Evolutionary conservation across 1,139 yeast genomes (phyloP), one percentile per base, ranked within the genome.

Genomic region (Suhomyces maxii): DNA sequence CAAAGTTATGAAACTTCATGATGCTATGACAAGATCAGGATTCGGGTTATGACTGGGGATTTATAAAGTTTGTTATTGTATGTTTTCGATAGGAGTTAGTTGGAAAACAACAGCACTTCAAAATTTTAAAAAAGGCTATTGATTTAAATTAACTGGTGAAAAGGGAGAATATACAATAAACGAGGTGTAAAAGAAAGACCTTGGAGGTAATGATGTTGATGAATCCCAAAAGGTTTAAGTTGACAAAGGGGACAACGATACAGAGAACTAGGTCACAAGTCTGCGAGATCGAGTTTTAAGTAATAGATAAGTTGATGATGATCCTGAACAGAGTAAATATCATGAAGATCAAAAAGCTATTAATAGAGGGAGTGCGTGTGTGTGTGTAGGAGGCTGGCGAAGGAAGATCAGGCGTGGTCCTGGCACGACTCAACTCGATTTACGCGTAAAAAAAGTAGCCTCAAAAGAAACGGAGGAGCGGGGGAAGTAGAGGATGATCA

Each of bases 361-460:
- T 41, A 36, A 41, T 37, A 41, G 44, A 36, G 44, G 44, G 2
- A 9, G 14, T 8, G 38, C 31, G 38, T 35, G 37, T 7, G 23
- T 18, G 23, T 1, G n/a, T 28, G 31, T 9, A 11, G 38, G 18
- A 14, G 38, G 38, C 38, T 36, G 38, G 38, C 31, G 31, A 36
- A 14, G 25, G 32, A 31, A 36, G 38, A 36, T 36, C 38, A 36
- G 9, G 18, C 18, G 31, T 9, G 30, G 25, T 28, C 3, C 7
- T 2, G 9, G n/a, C 31, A 28, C 31, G 31, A 28, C 23, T 18
- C 1, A 18, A 28, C 23, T 18, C 1, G 6, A 18, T 18, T 18
- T 18, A 18, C 12, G 35, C 18, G 12, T 33, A n/a, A 33, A n/a
- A 8, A 33, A 14, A 6, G 35, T 12, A 14, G 13, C 10, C 18